phyloP scores from a whole-genome alignment of 257 asterid species.

The Paulownia fortunei region DNA sequence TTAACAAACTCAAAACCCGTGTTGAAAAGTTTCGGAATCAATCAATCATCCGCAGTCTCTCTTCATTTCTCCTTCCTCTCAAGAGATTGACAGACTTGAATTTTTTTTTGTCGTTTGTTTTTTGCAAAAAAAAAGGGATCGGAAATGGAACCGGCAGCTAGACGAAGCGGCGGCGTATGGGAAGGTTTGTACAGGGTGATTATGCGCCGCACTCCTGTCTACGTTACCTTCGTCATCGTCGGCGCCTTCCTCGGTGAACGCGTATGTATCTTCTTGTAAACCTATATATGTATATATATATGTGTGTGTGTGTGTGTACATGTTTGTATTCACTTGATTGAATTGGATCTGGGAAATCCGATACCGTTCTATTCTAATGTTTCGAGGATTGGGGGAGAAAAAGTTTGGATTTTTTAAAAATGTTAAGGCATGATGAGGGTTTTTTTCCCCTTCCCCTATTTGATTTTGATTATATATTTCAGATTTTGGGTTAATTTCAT shows the following conservation, averaged over 20 bases:
- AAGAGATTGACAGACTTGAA: background rate
- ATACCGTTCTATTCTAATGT: background rate
- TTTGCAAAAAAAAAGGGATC: constrained; percentile 10
- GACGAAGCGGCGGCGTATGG: constrained; percentile 65
- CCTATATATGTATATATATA: background rate
- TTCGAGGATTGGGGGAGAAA: background rate
- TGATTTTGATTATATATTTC: background rate
- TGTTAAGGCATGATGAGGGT: background rate
- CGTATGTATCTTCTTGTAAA: constrained; percentile 42
- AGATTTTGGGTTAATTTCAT: background rate
- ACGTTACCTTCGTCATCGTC: constrained; percentile 83
- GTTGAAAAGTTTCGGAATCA: constrained; percentile 10
- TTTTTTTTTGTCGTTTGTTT: background rate
- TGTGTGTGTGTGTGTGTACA: background rate
- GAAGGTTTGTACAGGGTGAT: constrained; percentile 78
- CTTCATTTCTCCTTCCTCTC: constrained; percentile 35
- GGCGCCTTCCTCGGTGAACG: constrained; percentile 91
- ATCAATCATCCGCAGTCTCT: constrained; percentile 31
- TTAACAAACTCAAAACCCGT: constrained; percentile 22
- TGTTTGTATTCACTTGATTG: constrained; percentile 23
- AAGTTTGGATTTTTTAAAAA: background rate
- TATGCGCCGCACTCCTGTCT: constrained; percentile 88
- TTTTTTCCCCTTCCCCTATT: background rate
- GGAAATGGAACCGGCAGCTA: constrained; percentile 50
- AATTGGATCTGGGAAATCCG: constrained; percentile 39